Evolutionary conservation across 495 filamentous ascomycete species (phyloP).

Genomic region (Bacidia rubella): DNA sequence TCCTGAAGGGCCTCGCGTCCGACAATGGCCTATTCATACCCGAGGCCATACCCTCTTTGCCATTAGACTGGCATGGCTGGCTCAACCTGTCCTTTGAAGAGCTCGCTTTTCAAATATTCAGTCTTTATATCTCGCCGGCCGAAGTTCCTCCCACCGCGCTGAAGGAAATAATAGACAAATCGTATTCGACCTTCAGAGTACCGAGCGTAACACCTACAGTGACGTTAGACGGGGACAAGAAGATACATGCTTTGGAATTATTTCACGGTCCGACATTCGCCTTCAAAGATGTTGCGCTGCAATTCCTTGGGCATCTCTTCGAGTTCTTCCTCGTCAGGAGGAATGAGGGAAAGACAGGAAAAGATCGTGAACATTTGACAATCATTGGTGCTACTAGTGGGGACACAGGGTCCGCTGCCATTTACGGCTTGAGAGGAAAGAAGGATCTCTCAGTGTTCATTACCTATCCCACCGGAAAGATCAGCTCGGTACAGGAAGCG

Average conservation of each 20-base stretch:
- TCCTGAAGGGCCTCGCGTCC: slow-evolving; percentile 76
- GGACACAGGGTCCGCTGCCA: slow-evolving; percentile 89
- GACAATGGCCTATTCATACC: slow-evolving; percentile 88
- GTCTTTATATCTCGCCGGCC: slow-evolving; percentile 63
- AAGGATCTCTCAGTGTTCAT: slow-evolving; percentile 91
- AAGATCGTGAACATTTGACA: slow-evolving; percentile 69
- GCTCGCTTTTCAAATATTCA: slow-evolving; percentile 60
- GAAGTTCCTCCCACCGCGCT: slow-evolving; percentile 77
- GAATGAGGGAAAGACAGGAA: slow-evolving; percentile 51
- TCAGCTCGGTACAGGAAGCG: slow-evolving; percentile 77
- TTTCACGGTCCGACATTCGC: slow-evolving; percentile 97
- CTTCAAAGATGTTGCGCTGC: slow-evolving; percentile 70
- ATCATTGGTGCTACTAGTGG: slow-evolving; percentile 88
- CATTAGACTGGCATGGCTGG: slow-evolving; percentile 38
- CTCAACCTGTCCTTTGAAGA: slow-evolving; percentile 26
- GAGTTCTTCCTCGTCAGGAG: slow-evolving; percentile 84
- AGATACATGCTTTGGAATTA: slow-evolving; percentile 77
- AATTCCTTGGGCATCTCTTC: slow-evolving; percentile 88
- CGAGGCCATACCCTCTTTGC: slow-evolving; percentile 59
- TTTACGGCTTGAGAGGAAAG: slow-evolving; percentile 94
- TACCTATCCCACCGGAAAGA: slow-evolving; percentile 67
- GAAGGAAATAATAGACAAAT: slow-evolving; percentile 61
- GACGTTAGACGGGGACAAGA: slow-evolving; percentile 47
- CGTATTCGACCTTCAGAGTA: slow-evolving; percentile 77
- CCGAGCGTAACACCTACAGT: slow-evolving; percentile 59